Conservation (phyloP, 495 filamentous ascomycete species). For the Penicillium angulare region DNA sequence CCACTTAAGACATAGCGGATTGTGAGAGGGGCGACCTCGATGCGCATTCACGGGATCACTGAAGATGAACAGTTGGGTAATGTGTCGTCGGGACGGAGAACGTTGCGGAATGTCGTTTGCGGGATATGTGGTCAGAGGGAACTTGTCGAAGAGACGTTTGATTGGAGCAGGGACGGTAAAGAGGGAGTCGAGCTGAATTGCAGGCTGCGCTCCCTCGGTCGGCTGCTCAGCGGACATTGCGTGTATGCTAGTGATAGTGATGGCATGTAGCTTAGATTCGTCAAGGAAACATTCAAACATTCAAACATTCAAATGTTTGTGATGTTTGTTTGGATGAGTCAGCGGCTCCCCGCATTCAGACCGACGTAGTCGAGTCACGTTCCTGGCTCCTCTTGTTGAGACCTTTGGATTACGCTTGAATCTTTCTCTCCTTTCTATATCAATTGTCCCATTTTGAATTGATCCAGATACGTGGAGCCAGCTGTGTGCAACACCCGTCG, state of each 20-base stretch:
- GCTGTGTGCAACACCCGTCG: not conserved
- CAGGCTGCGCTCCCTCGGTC: conserved; percentile 23
- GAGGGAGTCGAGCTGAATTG: conserved; percentile 31
- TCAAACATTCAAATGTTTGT: too few relatives aligned
- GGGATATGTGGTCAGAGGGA: conserved; percentile 78
- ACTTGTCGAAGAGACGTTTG: conserved; percentile 77
- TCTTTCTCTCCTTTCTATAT: not conserved
- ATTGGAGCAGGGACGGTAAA: conserved; percentile 73
- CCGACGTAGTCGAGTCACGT: not conserved
- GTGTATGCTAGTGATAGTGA: too few relatives aligned
- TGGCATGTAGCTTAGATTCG: too few relatives aligned
- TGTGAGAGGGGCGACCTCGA: conserved; percentile 72
- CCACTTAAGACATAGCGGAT: conserved; percentile 94
- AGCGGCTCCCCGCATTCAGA: conserved; percentile 1
- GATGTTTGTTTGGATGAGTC: too few relatives aligned
- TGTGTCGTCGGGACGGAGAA: conserved; percentile 43
- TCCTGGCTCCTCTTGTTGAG: too few relatives aligned
- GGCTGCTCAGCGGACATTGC: too few relatives aligned
- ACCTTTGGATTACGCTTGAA: not conserved
- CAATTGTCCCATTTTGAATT: not conserved
- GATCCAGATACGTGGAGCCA: not conserved
- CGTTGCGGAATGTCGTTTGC: conserved; percentile 73
- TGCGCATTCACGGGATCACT: conserved; percentile 61
- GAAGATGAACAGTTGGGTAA: conserved; percentile 76
- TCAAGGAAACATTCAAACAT: too few relatives aligned